A percentile compares a stretch with the other conserved stretches of the same genome.
Evolutionary conservation across 1,284 basidiomycete species (phyloP).

Genomic region (Fomes fomentarius): DNA sequence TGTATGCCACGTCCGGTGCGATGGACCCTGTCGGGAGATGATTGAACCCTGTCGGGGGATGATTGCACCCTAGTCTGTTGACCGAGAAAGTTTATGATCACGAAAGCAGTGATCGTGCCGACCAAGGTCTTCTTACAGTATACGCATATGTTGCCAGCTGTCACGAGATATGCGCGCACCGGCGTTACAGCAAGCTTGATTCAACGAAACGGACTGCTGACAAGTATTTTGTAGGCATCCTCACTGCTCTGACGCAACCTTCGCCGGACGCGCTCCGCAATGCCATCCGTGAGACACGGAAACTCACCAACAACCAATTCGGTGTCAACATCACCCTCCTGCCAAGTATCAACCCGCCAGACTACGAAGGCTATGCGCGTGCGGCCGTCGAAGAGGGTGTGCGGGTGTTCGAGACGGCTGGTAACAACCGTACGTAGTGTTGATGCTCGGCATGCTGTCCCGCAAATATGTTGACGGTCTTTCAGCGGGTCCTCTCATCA

Average conservation of each 20-base stretch:
- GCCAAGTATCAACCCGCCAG: conserved; percentile 89
- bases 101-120: too few species aligned
- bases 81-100: too few species aligned
- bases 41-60: too few species aligned
- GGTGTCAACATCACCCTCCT: conserved; percentile 94
- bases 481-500: conserved; percentile 77
- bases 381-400: conserved; percentile 91
- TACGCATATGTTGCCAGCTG: too few species aligned
- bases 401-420: conserved; percentile 91
- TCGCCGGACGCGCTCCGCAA: conserved; percentile 80
- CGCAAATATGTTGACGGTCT: not conserved
- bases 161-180: not conserved
- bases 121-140: too few species aligned
- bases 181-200: not conserved
- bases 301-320: conserved; percentile 69
- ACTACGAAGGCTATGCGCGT: conserved; percentile 83
- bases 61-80: too few species aligned
- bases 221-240: conserved; percentile 52
- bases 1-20: too few species aligned
- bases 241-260: conserved; percentile 91
- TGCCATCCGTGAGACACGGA: conserved; percentile 83
- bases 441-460: not conserved
- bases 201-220: too few species aligned
- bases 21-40: too few species aligned
- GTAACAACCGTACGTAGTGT: conserved; percentile 84